A percentile compares a stretch with the other conserved stretches of the same genome.
Evolutionary conservation across 805 yeast genomes (phyloP).

Genomic region (Scheffersomyces amazonensis): DNA sequence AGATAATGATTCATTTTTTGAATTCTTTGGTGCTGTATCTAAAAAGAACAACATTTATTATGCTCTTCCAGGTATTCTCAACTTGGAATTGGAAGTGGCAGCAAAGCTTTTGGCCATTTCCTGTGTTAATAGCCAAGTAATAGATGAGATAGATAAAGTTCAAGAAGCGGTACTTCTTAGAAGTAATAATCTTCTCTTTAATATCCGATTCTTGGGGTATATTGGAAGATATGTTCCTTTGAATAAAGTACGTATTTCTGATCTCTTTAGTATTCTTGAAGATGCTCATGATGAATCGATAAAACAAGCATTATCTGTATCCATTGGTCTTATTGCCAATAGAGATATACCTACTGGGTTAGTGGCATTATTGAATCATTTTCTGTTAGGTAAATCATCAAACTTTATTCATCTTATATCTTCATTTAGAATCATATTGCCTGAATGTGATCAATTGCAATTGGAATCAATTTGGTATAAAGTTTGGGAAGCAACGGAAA

Average conservation of each 20-base stretch:
- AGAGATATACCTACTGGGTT: conserved; percentile 28
- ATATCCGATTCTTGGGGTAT: conserved; percentile 47
- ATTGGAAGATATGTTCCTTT: conserved; percentile 13
- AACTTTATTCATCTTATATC: not conserved
- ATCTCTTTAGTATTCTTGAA: not conserved
- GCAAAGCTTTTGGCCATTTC: conserved; percentile 20
- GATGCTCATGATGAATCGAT: conserved; percentile 28
- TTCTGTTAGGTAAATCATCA: conserved; percentile 20
- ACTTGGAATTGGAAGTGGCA: not conserved
- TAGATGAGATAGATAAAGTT: conserved; percentile 18
- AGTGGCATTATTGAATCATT: not conserved
- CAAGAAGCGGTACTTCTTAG: conserved; percentile 27
- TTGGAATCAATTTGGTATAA: conserved; percentile 22
- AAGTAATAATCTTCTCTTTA: conserved; percentile 30
- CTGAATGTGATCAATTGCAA: conserved; percentile 6
- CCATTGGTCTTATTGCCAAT: conserved; percentile 49
- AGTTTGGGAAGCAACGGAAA: conserved; percentile 14
- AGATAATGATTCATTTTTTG: conserved; percentile 7
- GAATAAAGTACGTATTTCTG: not conserved
- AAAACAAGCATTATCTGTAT: conserved; percentile 47
- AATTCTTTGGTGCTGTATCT: conserved; percentile 3
- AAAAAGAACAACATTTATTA: not conserved
- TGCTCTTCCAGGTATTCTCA: not conserved
- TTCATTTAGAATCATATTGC: not conserved
- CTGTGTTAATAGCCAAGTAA: conserved; percentile 16